Base-by-base conservation (phyloP, 768 basidiomycete genomes). In the Collybiopsis luxurians region DNA sequence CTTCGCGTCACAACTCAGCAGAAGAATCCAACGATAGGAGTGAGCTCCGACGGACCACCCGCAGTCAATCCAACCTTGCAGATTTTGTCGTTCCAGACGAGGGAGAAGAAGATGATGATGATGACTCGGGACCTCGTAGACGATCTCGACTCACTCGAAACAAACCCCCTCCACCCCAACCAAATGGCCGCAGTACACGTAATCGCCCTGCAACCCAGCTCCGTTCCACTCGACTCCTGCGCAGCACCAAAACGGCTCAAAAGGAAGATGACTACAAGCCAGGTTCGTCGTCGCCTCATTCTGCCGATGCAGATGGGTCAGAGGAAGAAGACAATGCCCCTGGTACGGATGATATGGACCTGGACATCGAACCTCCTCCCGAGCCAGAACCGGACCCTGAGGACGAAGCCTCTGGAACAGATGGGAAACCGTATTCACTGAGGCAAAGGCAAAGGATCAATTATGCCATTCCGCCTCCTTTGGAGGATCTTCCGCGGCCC, bases 401-500 rank as follows among this genome's bases (percentile, higher is more conserved):
- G 40, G 76, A 66, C 23, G 82, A 84, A 55, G 19, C 15, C 17
- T 51, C 34, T 12, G 50, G 50, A 10, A 19, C 36, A 38, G 50
- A 51, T 26, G 48, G 81, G 9, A 79, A 75, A 44, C 82, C 83
- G 15, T 93, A 93, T 63, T 65, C 83, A 0, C 74, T 93, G 36
- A 76, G 91, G 19, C 82, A 85, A 63, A 75, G 90, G 50, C 74
- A 75, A 44, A 79, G 80, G 58, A 84, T 93, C 62, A 91, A 92
- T 65, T 93, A 93, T 56, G 86, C 86, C 12, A 88, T 92, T 21
- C 89, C 88, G 1, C 90, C 91, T 0, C 87, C 90, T 0, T 73
- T 93, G 15, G 91, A 93, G 49, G 89, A 92, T 34, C 72, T 89
- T 67, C 64, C 67, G 1, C 77, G 77, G 42, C 80, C 82, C 0